Conservation (phyloP, 495 filamentous ascomycete genomes). For the Penicillium manginii region DNA sequence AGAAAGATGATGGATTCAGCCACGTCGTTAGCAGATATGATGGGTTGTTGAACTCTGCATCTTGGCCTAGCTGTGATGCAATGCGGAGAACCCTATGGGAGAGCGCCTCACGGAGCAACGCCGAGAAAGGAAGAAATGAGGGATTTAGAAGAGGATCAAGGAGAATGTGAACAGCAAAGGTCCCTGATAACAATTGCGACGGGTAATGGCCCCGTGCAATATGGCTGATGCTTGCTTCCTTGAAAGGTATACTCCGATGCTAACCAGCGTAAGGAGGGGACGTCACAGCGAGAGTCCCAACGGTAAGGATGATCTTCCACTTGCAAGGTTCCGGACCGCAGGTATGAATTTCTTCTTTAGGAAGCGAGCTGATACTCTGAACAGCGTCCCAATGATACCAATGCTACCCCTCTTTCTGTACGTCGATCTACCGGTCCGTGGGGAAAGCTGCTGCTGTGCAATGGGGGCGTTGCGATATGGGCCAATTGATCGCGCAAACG, state of each 20-base stretch:
- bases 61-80: conserved; percentile 51
- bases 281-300: conserved; percentile 26
- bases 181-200: conserved; percentile 47
- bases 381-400: conserved; percentile 27
- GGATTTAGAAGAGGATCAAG: neutral
- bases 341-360: conserved; percentile 24
- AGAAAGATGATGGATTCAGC: conserved; percentile 42
- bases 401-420: conserved; percentile 37
- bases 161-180: conserved; percentile 22
- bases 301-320: conserved; percentile 27
- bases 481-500: conserved; percentile 40
- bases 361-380: conserved; percentile 23
- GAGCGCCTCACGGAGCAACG: conserved; percentile 43
- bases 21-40: conserved; percentile 52
- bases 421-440: conserved; percentile 44
- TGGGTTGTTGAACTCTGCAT: conserved; percentile 55
- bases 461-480: conserved; percentile 35
- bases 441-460: conserved; percentile 46
- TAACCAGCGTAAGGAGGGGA: conserved; percentile 24
- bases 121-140: conserved; percentile 15
- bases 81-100: conserved; percentile 53
- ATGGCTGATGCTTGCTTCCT: conserved; percentile 4
- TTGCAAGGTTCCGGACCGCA: conserved; percentile 25
- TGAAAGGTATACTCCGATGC: conserved; percentile 17
- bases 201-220: conserved; percentile 43